These are phyloP conservation scores for Massarina eburnea DNA, from an alignment of 2,329 filamentous ascomycete species.

Conservation along the genomic window DNA sequence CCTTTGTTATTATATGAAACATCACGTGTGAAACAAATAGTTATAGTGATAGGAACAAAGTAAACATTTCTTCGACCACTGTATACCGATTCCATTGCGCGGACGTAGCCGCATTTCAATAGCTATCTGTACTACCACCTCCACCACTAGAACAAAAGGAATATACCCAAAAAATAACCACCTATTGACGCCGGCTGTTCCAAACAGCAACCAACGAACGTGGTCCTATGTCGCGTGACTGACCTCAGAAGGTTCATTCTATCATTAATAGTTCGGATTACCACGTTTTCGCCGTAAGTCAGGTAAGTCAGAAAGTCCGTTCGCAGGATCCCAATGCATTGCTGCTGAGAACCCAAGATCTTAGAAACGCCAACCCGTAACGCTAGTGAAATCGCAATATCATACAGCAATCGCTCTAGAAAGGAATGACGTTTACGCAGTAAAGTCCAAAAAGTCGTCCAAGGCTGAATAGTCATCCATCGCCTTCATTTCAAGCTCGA, in stretches of 20 bases:
- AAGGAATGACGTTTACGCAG: slow-evolving; percentile 19
- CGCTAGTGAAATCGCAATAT: slow-evolving; percentile 31
- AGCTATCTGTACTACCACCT: slow-evolving; percentile 8
- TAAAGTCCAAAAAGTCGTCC: slow-evolving; percentile 41
- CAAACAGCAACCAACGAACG: slow-evolving; percentile 6
- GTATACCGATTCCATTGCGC: neutral
- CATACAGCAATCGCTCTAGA: slow-evolving; percentile 26
- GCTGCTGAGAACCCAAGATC: slow-evolving; percentile 4
- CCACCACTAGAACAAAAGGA: neutral
- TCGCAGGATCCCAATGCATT: neutral
- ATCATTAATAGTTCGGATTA: slow-evolving; percentile 11
- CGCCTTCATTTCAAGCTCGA: slow-evolving; percentile 43
- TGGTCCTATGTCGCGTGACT: slow-evolving; percentile 8
- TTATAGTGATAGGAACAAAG: no score
- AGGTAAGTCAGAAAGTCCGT: slow-evolving; percentile 6
- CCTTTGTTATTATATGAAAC: no score
- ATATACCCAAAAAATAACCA: neutral
- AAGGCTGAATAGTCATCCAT: slow-evolving; percentile 38
- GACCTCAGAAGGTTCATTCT: slow-evolving; percentile 21
- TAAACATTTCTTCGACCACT: neutral
- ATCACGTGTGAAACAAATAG: no score
- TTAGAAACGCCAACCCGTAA: slow-evolving; percentile 27
- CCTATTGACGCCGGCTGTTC: neutral
- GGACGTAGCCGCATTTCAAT: neutral
- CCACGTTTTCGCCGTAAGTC: no score